Percentiles rank a stretch among this genome's conserved stretches.
Evolutionary conservation across 176 grass and related monocot genomes (phyloP).

Genomic region (Oryza punctata): DNA sequence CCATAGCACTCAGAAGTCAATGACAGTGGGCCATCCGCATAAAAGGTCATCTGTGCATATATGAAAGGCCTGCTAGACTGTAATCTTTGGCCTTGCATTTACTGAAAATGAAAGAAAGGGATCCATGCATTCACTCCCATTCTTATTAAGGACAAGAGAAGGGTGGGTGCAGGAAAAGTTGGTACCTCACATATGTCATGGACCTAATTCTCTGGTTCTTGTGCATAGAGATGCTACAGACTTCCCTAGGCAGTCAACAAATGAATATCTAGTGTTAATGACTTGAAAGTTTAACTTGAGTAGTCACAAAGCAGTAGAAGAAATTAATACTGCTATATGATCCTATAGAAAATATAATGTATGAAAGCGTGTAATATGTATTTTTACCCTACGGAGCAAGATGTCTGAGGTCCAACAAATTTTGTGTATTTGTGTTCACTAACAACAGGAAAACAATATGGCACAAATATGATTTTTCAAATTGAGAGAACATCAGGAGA

Average conservation of each 20-base stretch:
- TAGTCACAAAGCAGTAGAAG: background rate
- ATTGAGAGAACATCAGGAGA: background rate
- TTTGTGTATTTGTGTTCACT: background rate
- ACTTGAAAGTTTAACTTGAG: background rate
- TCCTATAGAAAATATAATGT: background rate
- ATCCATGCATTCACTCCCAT: background rate
- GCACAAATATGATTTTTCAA: background rate
- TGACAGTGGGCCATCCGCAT: background rate
- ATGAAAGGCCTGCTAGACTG: background rate
- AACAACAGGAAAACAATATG: background rate
- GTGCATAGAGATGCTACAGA: background rate
- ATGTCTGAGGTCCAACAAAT: background rate
- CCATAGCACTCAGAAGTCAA: background rate
- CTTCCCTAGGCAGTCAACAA: background rate
- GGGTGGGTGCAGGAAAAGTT: background rate
- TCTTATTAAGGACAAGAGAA: background rate
- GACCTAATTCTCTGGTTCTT: background rate
- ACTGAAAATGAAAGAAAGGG: background rate
- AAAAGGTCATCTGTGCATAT: background rate
- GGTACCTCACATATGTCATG: slow-evolving; percentile 5
- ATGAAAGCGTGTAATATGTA: background rate
- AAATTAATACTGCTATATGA: background rate
- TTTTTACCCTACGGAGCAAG: background rate
- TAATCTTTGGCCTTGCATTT: background rate
- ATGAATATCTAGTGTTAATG: background rate